These are phyloP conservation scores for Chiua virens DNA, from an alignment of 768 basidiomycete genomes.

Conservation along the genomic window DNA sequence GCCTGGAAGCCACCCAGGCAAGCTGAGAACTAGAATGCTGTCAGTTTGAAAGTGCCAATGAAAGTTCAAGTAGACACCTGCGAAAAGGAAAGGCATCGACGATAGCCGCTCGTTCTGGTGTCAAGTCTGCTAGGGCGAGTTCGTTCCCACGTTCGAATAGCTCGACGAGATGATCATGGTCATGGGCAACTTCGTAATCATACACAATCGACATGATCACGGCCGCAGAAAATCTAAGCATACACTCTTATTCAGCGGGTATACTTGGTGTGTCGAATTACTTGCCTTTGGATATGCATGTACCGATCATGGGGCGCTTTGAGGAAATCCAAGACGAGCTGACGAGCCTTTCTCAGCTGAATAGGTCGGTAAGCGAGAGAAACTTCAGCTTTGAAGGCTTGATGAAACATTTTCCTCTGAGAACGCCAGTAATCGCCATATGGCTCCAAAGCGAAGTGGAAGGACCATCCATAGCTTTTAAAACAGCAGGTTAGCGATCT, in stretches of 20 bases:
- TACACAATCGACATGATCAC: constrained; percentile 43
- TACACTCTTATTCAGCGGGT: neutral
- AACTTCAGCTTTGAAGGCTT: constrained; percentile 21
- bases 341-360: constrained; percentile 19
- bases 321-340: constrained; percentile 19
- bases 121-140: constrained; percentile 12
- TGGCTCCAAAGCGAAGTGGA: constrained; percentile 12
- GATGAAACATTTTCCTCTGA: constrained; percentile 24
- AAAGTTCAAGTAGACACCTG: neutral
- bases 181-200: constrained; percentile 36
- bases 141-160: constrained; percentile 35
- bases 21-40: too few species aligned
- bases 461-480: constrained; percentile 23
- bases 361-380: constrained; percentile 6
- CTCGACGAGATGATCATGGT: constrained; percentile 38
- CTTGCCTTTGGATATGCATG: constrained; percentile 10
- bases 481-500: neutral
- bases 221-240: constrained; percentile 32
- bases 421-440: constrained; percentile 26
- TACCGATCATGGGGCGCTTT: neutral
- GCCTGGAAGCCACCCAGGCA: too few species aligned
- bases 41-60: neutral
- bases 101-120: constrained; percentile 14
- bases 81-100: constrained; percentile 24
- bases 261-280: neutral